Evolutionary conservation across 768 basidiomycete species (phyloP).

Genomic region (Rhodosporidiobolus sp.): DNA sequence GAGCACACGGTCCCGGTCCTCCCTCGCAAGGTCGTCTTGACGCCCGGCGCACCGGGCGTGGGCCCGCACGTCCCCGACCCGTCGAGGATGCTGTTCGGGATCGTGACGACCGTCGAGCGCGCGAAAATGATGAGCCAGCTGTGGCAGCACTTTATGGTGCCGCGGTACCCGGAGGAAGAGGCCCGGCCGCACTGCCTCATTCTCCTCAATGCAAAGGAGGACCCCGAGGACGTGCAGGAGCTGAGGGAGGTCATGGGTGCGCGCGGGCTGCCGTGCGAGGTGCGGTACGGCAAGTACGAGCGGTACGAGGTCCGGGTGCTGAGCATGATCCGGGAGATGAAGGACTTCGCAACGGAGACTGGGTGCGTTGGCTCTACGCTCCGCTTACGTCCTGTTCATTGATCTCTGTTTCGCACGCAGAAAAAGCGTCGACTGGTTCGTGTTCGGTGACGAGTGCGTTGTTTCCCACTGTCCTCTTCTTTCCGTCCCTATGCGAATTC

Average conservation of each 20-base stretch:
- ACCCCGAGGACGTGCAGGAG: conserved; percentile 10
- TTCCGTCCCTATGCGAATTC: no score
- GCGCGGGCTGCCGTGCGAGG: conserved; percentile 17
- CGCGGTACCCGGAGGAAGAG: not conserved
- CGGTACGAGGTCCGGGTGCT: conserved; percentile 42
- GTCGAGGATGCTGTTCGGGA: conserved; percentile 24
- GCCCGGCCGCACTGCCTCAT: conserved; percentile 33
- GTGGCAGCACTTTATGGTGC: conserved; percentile 30
- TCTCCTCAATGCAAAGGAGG: conserved; percentile 32
- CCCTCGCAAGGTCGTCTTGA: conserved; percentile 18
- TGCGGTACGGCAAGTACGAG: conserved; percentile 26
- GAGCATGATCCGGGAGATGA: conserved; percentile 37
- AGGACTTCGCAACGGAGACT: conserved; percentile 20
- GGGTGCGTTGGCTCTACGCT: conserved; percentile 12
- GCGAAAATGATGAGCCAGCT: conserved; percentile 34
- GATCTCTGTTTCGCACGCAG: not conserved
- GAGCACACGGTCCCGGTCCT: conserved; percentile 13
- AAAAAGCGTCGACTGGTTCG: conserved; percentile 36
- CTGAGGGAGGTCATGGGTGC: conserved; percentile 12
- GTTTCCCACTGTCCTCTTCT: no score
- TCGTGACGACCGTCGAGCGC: conserved; percentile 32
- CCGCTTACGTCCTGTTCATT: not conserved
- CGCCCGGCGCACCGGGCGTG: conserved; percentile 1
- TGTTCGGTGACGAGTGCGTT: conserved; percentile 41
- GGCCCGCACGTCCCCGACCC: conserved; percentile 2